Conservation (phyloP, 148 eudicot genomes). For the Amaranthus hypochondriacus region DNA sequence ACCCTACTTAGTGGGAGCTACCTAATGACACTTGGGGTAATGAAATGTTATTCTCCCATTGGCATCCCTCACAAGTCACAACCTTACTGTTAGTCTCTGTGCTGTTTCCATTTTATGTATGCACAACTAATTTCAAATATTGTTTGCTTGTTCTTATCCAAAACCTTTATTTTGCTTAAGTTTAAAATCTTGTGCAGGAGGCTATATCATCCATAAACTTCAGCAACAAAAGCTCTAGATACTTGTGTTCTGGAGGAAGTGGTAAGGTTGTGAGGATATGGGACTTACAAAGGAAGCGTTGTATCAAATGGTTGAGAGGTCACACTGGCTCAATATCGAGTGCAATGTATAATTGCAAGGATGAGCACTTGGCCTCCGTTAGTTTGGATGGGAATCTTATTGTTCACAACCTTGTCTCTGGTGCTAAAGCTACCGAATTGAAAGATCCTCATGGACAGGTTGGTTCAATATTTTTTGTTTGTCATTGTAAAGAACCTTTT, state of each 20-base stretch:
- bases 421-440: conserved; percentile 73
- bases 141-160: background rate
- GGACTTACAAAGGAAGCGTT: conserved; percentile 93
- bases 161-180: background rate
- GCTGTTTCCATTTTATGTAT: background rate
- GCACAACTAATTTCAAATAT: background rate
- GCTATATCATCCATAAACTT: conserved; percentile 65
- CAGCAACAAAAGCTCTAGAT: conserved; percentile 89
- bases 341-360: conserved; percentile 81
- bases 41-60: background rate
- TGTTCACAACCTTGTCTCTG: conserved; percentile 97
- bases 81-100: background rate
- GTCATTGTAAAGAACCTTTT: background rate
- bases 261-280: conserved; percentile 88
- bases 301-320: conserved; percentile 95
- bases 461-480: conserved; percentile 12
- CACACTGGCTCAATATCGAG: conserved; percentile 84
- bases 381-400: conserved; percentile 81
- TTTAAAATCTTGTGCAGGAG: conserved; percentile 41
- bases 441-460: conserved; percentile 95
- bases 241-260: conserved; percentile 85
- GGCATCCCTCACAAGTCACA: background rate
- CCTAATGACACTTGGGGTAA: too few species aligned
- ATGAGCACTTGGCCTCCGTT: conserved; percentile 94
- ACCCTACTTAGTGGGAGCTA: too few species aligned